Evolutionary conservation across 2,329 filamentous ascomycete genomes (phyloP).

Genomic region (Sclerotinia spermophila): DNA sequence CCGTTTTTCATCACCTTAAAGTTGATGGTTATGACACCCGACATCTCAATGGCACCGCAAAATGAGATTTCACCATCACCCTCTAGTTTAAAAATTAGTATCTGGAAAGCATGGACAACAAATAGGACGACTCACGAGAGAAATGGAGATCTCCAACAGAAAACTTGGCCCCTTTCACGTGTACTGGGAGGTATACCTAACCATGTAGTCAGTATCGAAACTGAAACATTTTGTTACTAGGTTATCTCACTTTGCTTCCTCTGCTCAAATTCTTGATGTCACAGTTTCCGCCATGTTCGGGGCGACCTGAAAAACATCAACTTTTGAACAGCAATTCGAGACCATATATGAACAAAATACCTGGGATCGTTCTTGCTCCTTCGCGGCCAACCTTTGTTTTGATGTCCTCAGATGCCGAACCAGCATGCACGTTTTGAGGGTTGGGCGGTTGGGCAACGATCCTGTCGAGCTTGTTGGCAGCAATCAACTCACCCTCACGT

Average conservation of each 20-base stretch:
- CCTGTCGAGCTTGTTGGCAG: conserved; percentile 60
- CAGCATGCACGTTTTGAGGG: conserved; percentile 68
- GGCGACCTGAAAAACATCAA: conserved; percentile 26
- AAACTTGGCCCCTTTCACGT: conserved; percentile 84
- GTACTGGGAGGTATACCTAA: conserved; percentile 84
- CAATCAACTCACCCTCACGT: conserved; percentile 77
- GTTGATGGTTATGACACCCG: conserved; percentile 84
- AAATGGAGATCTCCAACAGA: conserved; percentile 78
- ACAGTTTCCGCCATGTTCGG: conserved; percentile 69
- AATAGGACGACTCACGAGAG: conserved; percentile 5
- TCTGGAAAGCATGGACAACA: background rate
- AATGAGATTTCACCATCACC: conserved; percentile 91
- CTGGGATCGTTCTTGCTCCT: conserved; percentile 80
- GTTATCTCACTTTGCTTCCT: conserved; percentile 44
- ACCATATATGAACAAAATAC: conserved; percentile 36
- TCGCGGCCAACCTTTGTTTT: conserved; percentile 68
- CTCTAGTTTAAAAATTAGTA: conserved; percentile 57
- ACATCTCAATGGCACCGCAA: conserved; percentile 91
- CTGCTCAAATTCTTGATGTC: conserved; percentile 85
- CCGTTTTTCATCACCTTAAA: conserved; percentile 84
- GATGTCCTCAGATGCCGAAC: conserved; percentile 54
- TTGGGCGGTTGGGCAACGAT: conserved; percentile 76
- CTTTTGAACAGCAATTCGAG: background rate
- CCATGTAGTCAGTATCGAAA: conserved; percentile 28
- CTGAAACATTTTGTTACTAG: background rate